Conservation (phyloP, 2,329 filamentous ascomycete species). For the Domatiomyces globalis region DNA sequence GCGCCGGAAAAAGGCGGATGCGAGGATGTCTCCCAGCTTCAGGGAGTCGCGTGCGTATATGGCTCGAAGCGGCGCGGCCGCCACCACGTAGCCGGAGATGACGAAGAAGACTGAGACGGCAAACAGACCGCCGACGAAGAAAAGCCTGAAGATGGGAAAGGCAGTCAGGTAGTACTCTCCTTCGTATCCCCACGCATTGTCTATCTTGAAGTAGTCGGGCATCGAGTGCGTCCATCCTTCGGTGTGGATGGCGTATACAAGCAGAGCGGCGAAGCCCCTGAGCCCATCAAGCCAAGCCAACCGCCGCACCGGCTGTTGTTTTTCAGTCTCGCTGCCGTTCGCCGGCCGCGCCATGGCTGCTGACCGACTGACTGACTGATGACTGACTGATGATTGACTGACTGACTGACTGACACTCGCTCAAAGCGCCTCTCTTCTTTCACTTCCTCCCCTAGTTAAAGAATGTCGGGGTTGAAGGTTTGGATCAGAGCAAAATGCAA, state of each 20-base stretch:
- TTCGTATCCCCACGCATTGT: conserved; percentile 40
- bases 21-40: conserved; percentile 35
- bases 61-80: conserved; percentile 27
- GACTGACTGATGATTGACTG: too few relatives aligned
- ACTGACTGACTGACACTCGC: too few relatives aligned
- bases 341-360: neutral
- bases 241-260: conserved; percentile 54
- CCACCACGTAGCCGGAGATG: conserved; percentile 35
- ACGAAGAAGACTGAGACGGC: conserved; percentile 35
- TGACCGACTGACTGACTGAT: neutral
- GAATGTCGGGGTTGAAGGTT: neutral
- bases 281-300: conserved; percentile 52
- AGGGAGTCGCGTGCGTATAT: conserved; percentile 31
- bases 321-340: neutral
- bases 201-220: conserved; percentile 29
- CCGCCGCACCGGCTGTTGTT: conserved; percentile 20
- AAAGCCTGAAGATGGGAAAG: conserved; percentile 44
- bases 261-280: conserved; percentile 50
- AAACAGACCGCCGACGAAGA: conserved; percentile 39
- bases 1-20: conserved; percentile 31
- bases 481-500: neutral
- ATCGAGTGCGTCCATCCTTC: conserved; percentile 42
- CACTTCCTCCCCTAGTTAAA: neutral
- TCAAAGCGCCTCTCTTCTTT: too few relatives aligned
- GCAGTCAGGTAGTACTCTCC: conserved; percentile 36